phyloP scores from a whole-genome alignment of 306 rosid genomes.

The Betula pendula region DNA sequence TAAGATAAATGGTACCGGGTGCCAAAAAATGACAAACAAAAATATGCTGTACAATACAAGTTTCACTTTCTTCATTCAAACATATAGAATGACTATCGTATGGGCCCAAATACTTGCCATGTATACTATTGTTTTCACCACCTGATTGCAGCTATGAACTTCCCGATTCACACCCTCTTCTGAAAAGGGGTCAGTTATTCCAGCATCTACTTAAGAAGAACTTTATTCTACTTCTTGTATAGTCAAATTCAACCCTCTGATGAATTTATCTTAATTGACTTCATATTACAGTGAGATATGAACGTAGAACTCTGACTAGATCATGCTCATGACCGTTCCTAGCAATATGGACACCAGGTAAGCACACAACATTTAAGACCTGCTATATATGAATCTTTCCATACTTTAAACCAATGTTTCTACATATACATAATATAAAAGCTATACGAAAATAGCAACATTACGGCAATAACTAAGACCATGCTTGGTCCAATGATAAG shows the following conservation, averaged over 20 bases:
- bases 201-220: constrained; percentile 16
- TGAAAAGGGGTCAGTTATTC: constrained; percentile 69
- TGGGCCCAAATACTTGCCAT: constrained; percentile 12
- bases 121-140: constrained; percentile 37
- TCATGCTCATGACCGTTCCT: constrained; percentile 84
- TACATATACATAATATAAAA: constrained; percentile 15
- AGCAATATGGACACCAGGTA: constrained; percentile 99
- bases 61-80: background rate
- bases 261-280: constrained; percentile 28
- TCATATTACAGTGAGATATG: constrained; percentile 67
- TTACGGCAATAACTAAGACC: background rate
- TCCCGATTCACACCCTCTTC: constrained; percentile 92
- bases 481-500: background rate
- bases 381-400: constrained; percentile 14
- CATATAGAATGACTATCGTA: background rate
- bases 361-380: constrained; percentile 16
- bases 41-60: background rate
- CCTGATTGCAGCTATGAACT: constrained; percentile 88
- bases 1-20: background rate
- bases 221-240: constrained; percentile 9
- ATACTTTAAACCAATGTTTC: constrained; percentile 15
- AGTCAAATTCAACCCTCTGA: constrained; percentile 15
- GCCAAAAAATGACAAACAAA: background rate
- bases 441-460: constrained; percentile 16
- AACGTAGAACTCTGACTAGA: constrained; percentile 92